A percentile compares a stretch with the other conserved stretches of the same genome.
Conservation (phyloP, 805 yeast species). For the Pichia membranifaciens region DNA sequence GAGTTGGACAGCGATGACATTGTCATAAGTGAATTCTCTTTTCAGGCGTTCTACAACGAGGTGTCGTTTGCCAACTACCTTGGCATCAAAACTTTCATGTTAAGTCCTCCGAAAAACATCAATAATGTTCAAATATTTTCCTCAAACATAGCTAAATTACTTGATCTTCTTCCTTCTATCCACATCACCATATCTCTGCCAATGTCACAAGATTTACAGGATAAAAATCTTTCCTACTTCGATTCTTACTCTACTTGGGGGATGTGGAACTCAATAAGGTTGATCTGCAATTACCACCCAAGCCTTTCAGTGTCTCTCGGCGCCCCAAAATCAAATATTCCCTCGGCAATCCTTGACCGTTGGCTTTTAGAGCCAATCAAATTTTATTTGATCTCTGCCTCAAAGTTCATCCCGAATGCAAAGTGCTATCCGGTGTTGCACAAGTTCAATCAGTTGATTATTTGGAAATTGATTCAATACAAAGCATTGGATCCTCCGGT, state of each 20-base stretch:
- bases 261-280: conserved; percentile 62
- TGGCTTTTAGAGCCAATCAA: conserved; percentile 69
- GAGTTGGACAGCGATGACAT: conserved; percentile 53
- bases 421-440: conserved; percentile 61
- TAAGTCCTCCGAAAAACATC: conserved; percentile 61
- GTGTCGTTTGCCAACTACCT: conserved; percentile 52
- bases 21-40: conserved; percentile 45
- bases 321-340: conserved; percentile 56
- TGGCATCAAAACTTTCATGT: conserved; percentile 48
- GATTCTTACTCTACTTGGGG: conserved; percentile 65
- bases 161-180: conserved; percentile 28
- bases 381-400: conserved; percentile 48
- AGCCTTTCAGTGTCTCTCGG: conserved; percentile 68
- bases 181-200: conserved; percentile 44
- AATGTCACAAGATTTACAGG: conserved; percentile 39
- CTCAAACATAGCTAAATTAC: conserved; percentile 29
- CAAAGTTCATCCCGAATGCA: conserved; percentile 52
- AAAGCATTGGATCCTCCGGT: conserved; percentile 36
- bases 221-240: conserved; percentile 24
- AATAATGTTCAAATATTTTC: conserved; percentile 48
- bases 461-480: conserved; percentile 40
- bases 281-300: conserved; percentile 46
- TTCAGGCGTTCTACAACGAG: conserved; percentile 54
- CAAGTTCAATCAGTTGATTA: conserved; percentile 47
- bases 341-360: conserved; percentile 44